Evolutionary conservation across 2,329 filamentous ascomycete species (phyloP), one percentile per base, ranked within the genome.

Genomic region (Cercospora janseana): DNA sequence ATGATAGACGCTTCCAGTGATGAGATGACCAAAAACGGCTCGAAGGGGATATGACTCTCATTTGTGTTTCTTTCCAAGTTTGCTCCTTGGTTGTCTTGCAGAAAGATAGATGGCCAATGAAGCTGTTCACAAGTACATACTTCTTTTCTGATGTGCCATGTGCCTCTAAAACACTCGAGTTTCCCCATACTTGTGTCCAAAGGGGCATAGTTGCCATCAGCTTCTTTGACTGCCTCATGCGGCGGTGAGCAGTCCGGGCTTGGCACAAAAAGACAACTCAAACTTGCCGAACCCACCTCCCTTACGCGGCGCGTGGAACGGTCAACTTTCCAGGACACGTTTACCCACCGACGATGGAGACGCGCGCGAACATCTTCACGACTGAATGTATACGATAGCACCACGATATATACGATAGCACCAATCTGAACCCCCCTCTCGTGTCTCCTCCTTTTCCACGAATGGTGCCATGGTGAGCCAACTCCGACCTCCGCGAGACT

Each of bases 401-500:
- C n/a, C 23, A 42, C 35, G 26, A 42, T 26, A 49, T 23, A 37
- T 12, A 31, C 32, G 31, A 46, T 27, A 46, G 28, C 10, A 13
- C 15, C 20, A 40, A 40, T 16, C 3, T n/a, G 20, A 23, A 24
- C 20, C 7, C 20, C 9, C 24, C 10, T 16, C 18, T 13, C 13
- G 20, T 20, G 10, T 20, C 38, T 3, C 21, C n/a, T n/a, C n/a
- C n/a, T n/a, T n/a, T 24, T 3, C 20, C 35, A 26, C 21, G 26
- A 4, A 26, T 40, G 15, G 26, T 42, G 37, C 37, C 8, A 52
- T 52, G 49, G 46, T n/a, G n/a, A n/a, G 37, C 29, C 49, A 55
- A 46, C 49, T 55, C 40, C 52, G 52, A 12, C 55, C 74, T 9
- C 73, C 82, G 55, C 88, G 93, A 73, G 93, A 98, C 78, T 97